A percentile compares a stretch with the other conserved stretches of the same genome.
Conservation (phyloP, 139 green algal genomes). For the Pleodorina starrii region DNA sequence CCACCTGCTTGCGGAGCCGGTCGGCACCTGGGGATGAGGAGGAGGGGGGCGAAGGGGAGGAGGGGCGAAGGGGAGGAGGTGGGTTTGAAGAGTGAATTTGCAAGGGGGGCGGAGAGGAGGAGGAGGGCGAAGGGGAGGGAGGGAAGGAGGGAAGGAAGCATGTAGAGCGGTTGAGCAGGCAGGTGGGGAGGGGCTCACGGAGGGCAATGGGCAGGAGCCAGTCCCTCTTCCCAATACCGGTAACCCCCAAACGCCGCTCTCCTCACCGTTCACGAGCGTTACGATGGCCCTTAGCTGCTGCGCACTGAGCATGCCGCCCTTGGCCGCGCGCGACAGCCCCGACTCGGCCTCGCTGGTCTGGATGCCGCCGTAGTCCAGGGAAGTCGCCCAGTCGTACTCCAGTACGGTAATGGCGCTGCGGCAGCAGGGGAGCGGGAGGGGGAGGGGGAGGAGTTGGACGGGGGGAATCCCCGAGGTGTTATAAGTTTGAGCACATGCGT, state of each 20-base stretch:
- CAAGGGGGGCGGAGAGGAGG: not conserved
- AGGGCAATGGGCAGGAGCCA: too few relatives aligned
- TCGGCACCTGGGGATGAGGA: constrained; percentile 48
- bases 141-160: too few relatives aligned
- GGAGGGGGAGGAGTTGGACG: not conserved
- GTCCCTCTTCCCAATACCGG: too few relatives aligned
- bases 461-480: too few relatives aligned
- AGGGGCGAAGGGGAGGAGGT: not conserved
- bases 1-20: constrained; percentile 55
- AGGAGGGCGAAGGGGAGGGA: not conserved
- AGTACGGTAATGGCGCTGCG: constrained; percentile 69
- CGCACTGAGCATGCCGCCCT: constrained; percentile 74
- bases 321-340: constrained; percentile 69
- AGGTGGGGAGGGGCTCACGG: too few relatives aligned
- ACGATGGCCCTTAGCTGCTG: constrained; percentile 47
- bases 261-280: constrained; percentile 12
- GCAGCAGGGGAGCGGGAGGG: not conserved
- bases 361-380: constrained; percentile 87
- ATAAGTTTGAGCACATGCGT: too few relatives aligned
- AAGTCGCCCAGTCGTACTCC: constrained; percentile 67
- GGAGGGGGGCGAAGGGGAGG: not conserved
- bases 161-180: too few relatives aligned
- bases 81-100: not conserved
- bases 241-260: too few relatives aligned
- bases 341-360: constrained; percentile 66